Conservation (phyloP, 2,329 filamentous ascomycete genomes). For the Davidsoniella eucalypti region DNA sequence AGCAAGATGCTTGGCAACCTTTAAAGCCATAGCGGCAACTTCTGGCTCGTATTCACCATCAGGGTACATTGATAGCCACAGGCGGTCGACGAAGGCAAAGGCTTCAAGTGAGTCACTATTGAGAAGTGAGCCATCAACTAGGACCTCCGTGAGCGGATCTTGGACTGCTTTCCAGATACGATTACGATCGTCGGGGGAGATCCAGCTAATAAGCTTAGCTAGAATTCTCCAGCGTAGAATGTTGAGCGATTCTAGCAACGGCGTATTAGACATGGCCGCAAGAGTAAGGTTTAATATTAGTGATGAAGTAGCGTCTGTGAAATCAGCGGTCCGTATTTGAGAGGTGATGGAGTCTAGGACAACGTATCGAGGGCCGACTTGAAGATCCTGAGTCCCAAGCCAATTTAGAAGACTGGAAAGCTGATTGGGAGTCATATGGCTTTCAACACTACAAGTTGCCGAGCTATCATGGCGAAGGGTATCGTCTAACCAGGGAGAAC, state of each 20-base stretch:
- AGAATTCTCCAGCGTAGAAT: constrained; percentile 27
- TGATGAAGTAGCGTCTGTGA: constrained; percentile 25
- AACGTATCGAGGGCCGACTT: constrained; percentile 22
- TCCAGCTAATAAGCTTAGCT: constrained; percentile 23
- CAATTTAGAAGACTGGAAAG: constrained; percentile 27
- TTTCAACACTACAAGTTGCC: constrained; percentile 20
- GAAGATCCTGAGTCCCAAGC: constrained; percentile 22
- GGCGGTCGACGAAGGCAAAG: constrained; percentile 23
- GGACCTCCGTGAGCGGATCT: constrained; percentile 19
- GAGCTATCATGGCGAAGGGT: constrained; percentile 11
- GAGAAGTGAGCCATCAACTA: constrained; percentile 20
- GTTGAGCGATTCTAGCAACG: constrained; percentile 18
- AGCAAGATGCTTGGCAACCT: constrained; percentile 21
- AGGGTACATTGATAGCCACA: constrained; percentile 24
- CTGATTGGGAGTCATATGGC: constrained; percentile 29
- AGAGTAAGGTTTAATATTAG: constrained; percentile 23
- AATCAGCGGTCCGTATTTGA: constrained; percentile 26
- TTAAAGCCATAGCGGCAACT: constrained; percentile 19
- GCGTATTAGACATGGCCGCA: constrained; percentile 16
- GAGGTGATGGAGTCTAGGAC: constrained; percentile 27
- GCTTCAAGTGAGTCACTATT: constrained; percentile 25
- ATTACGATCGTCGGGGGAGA: constrained; percentile 17
- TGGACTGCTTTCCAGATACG: constrained; percentile 22
- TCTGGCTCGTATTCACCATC: constrained; percentile 20
- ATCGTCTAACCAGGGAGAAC: constrained; percentile 20